These are phyloP conservation scores for Geum urbanum DNA, from an alignment of 306 rosid species.

Conservation along the genomic window DNA sequence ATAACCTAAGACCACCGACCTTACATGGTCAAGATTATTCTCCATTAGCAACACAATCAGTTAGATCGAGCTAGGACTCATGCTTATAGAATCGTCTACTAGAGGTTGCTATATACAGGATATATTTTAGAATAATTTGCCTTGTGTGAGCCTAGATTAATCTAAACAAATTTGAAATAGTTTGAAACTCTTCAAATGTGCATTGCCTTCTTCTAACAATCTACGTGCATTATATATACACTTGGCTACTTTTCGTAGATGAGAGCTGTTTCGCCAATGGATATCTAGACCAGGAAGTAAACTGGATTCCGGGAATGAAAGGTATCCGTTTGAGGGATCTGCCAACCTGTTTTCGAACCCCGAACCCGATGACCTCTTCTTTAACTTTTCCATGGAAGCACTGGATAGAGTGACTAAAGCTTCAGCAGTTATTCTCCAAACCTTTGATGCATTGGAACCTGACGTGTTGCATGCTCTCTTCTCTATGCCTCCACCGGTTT, in stretches of 20 bases:
- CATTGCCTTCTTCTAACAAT: too few species aligned
- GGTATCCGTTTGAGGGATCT: background rate
- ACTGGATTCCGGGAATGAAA: constrained; percentile 12
- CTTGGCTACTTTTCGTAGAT: background rate
- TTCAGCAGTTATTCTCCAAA: constrained; percentile 14
- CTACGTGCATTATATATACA: too few species aligned
- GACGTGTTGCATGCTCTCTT: constrained; percentile 10
- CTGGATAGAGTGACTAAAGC: background rate
- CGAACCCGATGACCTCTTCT: background rate
- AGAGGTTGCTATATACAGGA: too few species aligned
- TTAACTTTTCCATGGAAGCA: background rate
- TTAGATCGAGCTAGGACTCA: too few species aligned
- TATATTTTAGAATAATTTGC: too few species aligned
- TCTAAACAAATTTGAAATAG: too few species aligned
- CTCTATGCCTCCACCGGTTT: background rate
- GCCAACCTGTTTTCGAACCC: background rate
- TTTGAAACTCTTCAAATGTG: too few species aligned
- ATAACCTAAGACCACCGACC: too few species aligned
- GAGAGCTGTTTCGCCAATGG: constrained; percentile 10
- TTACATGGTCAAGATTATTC: too few species aligned
- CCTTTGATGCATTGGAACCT: constrained; percentile 1
- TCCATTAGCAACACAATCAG: too few species aligned
- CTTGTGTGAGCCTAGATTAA: too few species aligned
- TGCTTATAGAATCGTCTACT: too few species aligned
- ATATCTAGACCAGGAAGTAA: background rate